These are phyloP conservation scores for Backusella mclennaniae DNA, from an alignment of 192 early-diverging fungal species.

Conservation along the genomic window DNA sequence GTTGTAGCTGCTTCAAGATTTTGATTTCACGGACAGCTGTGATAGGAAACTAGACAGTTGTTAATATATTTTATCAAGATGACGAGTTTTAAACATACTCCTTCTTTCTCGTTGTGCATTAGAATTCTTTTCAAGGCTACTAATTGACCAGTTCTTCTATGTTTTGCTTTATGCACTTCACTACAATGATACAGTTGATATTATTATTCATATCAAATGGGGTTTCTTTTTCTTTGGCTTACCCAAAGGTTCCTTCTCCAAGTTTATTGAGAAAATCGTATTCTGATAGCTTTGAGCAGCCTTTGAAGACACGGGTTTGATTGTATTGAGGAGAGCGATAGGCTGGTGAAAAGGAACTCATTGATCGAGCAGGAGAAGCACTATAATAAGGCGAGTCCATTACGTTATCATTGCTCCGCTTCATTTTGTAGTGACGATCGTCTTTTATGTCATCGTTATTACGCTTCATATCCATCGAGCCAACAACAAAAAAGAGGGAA, in stretches of 20 bases:
- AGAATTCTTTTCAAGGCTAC: conserved; percentile 94
- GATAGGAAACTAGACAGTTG: conserved; percentile 66
- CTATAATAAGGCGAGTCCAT: background rate
- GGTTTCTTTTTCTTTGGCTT: conserved; percentile 14
- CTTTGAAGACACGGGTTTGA: conserved; percentile 38
- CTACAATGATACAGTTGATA: conserved; percentile 32
- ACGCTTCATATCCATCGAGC: background rate
- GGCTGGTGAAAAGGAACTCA: conserved; percentile 16
- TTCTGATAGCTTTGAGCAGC: conserved; percentile 76
- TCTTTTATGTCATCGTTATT: conserved; percentile 10
- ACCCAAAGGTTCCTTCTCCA: conserved; percentile 97
- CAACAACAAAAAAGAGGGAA: background rate
- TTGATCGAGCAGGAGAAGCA: conserved; percentile 1
- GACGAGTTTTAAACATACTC: conserved; percentile 25
- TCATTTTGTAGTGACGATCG: background rate
- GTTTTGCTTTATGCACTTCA: conserved; percentile 85
- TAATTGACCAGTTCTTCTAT: conserved; percentile 61
- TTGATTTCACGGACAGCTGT: conserved; percentile 97
- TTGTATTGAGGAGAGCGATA: background rate
- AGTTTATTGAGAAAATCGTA: conserved; percentile 85
- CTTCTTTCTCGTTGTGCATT: conserved; percentile 95
- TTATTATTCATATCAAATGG: background rate
- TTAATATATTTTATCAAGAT: background rate
- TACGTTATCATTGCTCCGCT: background rate
- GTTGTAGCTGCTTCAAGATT: conserved; percentile 83